These are phyloP conservation scores for Sideroxylon spinosum DNA, from an alignment of 179 eudicot genomes.

Conservation along the genomic window DNA sequence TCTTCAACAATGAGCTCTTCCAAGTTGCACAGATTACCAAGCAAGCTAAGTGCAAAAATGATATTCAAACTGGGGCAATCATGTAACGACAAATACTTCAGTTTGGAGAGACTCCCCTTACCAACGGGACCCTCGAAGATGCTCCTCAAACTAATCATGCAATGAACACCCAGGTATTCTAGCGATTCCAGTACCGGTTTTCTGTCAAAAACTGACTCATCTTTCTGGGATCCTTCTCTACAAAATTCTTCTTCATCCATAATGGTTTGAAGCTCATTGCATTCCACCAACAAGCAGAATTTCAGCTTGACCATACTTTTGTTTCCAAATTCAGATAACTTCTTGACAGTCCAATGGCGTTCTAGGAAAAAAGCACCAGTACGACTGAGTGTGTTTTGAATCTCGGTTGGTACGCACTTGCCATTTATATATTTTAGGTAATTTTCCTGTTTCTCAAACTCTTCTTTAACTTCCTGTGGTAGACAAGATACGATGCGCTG, in stretches of 20 bases:
- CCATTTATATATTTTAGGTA: conserved; percentile 17
- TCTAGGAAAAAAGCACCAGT: conserved; percentile 16
- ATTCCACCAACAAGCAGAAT: conserved; percentile 22
- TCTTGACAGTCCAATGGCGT: conserved; percentile 17
- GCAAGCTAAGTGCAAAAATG: conserved; percentile 3
- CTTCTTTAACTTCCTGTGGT: conserved; percentile 11
- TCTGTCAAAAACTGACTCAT: background rate
- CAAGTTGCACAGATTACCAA: background rate
- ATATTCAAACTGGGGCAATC: conserved; percentile 10
- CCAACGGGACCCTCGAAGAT: conserved; percentile 20
- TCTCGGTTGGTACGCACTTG: background rate
- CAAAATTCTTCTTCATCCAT: conserved; percentile 9
- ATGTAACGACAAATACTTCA: conserved; percentile 6
- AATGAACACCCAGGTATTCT: conserved; percentile 10
- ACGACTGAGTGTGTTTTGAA: conserved; percentile 9
- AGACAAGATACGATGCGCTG: conserved; percentile 17
- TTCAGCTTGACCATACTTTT: conserved; percentile 7
- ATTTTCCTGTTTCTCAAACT: conserved; percentile 7
- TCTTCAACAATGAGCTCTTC: conserved; percentile 19
- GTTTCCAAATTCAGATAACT: conserved; percentile 14
- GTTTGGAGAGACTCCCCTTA: conserved; percentile 12
- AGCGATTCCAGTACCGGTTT: background rate
- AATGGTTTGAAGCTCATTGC: conserved; percentile 19
- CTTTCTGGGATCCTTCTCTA: background rate
- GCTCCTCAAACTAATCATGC: conserved; percentile 18